Evolutionary conservation across 2,329 filamentous ascomycete species (phyloP).

Genomic region (Neophaeococcomyces aloes): DNA sequence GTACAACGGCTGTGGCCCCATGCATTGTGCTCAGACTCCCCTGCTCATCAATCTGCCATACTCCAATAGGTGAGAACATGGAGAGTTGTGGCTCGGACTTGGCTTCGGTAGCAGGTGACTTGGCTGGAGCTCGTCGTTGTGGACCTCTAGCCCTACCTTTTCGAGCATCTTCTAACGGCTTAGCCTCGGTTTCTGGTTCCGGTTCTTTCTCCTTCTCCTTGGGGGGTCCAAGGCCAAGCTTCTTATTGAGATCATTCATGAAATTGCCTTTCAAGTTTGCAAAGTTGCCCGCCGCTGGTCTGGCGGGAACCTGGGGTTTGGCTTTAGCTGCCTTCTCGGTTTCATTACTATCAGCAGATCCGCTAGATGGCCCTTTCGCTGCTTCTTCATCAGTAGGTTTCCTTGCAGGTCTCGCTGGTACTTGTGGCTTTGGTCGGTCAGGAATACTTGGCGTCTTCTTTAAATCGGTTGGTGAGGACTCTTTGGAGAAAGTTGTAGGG

Average conservation of each 20-base stretch:
- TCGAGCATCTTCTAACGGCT: slow-evolving; percentile 74
- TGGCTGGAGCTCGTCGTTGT: slow-evolving; percentile 58
- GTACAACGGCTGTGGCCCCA: slow-evolving; percentile 38
- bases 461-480: slow-evolving; percentile 39
- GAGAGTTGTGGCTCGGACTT: slow-evolving; percentile 11
- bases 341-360: slow-evolving; percentile 30
- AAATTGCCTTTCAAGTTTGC: slow-evolving; percentile 84
- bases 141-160: slow-evolving; percentile 86
- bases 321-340: slow-evolving; percentile 44
- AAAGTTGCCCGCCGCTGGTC: slow-evolving; percentile 71
- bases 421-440: slow-evolving; percentile 52
- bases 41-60: slow-evolving; percentile 20
- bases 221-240: slow-evolving; percentile 76
- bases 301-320: slow-evolving; percentile 75
- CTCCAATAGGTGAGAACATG: slow-evolving; percentile 14
- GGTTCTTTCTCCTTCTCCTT: slow-evolving; percentile 54
- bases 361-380: slow-evolving; percentile 29
- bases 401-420: slow-evolving; percentile 57
- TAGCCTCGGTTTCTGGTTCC: slow-evolving; percentile 55
- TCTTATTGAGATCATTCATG: slow-evolving; percentile 84
- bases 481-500: slow-evolving; percentile 23
- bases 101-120: slow-evolving; percentile 31
- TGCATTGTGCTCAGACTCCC: slow-evolving; percentile 14
- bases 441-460: slow-evolving; percentile 44
- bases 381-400: slow-evolving; percentile 28